These are phyloP conservation scores for Aspergillus puulaauensis DNA, from an alignment of 2,329 filamentous ascomycete genomes.

Conservation along the genomic window DNA sequence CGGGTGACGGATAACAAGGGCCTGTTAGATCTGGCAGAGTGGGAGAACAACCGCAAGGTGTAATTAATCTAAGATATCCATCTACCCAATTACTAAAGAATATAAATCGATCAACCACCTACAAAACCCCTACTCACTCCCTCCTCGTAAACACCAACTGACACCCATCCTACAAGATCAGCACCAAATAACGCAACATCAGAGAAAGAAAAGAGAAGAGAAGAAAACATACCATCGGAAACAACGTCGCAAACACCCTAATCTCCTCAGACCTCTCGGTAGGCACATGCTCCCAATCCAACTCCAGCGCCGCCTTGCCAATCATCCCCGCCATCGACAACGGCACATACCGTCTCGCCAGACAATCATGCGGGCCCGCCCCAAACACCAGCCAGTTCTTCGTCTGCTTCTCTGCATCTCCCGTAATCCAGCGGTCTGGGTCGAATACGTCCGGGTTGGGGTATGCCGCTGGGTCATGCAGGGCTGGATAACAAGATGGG, in stretches of 20 bases:
- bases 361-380: constrained; percentile 51
- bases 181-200: background rate
- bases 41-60: too few relatives aligned
- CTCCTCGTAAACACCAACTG: constrained; percentile 32
- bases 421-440: constrained; percentile 54
- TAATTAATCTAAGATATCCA: too few relatives aligned
- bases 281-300: constrained; percentile 53
- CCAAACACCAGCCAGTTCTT: constrained; percentile 59
- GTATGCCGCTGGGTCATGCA: constrained; percentile 52
- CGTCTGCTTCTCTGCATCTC: constrained; percentile 51
- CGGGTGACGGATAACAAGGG: too few relatives aligned
- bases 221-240: constrained; percentile 47
- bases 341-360: constrained; percentile 52
- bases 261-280: constrained; percentile 53
- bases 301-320: constrained; percentile 51
- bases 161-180: constrained; percentile 32
- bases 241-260: constrained; percentile 50
- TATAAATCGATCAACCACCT: too few relatives aligned
- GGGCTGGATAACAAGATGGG: constrained; percentile 53
- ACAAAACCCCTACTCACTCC: background rate
- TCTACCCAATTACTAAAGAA: too few relatives aligned
- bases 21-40: too few relatives aligned
- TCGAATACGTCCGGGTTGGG: constrained; percentile 50
- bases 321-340: constrained; percentile 54
- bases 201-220: background rate